Evolutionary conservation across 1,284 basidiomycete species (phyloP), one percentile per base, ranked within the genome.

Genomic region (Boletus sp.): DNA sequence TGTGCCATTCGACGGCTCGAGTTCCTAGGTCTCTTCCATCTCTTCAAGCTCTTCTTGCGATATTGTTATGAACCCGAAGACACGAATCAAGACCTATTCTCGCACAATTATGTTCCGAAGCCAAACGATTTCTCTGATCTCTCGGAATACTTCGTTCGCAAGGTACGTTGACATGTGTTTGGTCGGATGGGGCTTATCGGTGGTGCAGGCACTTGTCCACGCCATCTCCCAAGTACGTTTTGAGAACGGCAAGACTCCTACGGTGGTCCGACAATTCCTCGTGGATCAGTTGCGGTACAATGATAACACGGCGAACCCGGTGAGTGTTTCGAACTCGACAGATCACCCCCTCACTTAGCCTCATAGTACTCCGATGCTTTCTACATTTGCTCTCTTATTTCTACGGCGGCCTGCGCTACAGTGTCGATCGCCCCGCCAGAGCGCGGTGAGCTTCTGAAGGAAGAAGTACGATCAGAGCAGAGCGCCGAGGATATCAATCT

Each of bases 101-200:
- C 81, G 6, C 91, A 94, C 70, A 89, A 86, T 47, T 96, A 92
- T 72, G 90, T 95, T 21, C 95, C 95, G 2, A 87, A 91, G 65
- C 94, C 95, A 21, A 99, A 98, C 74, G 91, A 98, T 71, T 98
- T 98, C 72, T 87, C 88, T 60, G 93, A 98, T 69, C 79, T 97
- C 51, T 80, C 95, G 2, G 93, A 97, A 67, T 98, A 99, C 76
- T 97, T 98, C 71, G 87, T 99, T 40, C 90, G 94, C 69, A 95
- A 97, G 87, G 94, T 91, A 46, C 40, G 67, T 67, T 30, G 35
- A 35, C 51, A 56, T 30, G 46, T 51, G 38, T 47, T 56, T 59
- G 27, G 33, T 46, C 47, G 40, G 14, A 50, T 21, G 49, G 46
- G 13, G 35, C 58, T 63, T 51, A 71, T 55, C 44, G 17, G 38